Evolutionary conservation across 805 yeast genomes (phyloP), one percentile per base, ranked within the genome.

Genomic region (Metschnikowia chrysomelidarum): DNA sequence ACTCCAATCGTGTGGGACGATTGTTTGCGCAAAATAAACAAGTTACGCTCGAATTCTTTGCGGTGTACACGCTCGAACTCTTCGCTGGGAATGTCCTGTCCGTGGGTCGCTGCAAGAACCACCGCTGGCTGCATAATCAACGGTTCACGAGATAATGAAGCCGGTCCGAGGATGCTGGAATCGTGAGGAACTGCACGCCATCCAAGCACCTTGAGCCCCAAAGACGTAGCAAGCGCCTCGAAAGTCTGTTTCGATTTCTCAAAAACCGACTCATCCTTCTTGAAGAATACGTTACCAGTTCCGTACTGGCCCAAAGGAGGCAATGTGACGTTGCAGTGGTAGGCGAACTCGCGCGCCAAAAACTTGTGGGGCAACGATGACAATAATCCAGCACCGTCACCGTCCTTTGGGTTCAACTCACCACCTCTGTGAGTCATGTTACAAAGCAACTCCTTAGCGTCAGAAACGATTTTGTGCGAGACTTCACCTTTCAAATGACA

Each of bases 401-500:
- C 98, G 60, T 91, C 96, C 53, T 88, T 79, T 15, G 97, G 95
- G 56, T 89, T 96, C 41, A 96, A 95, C 42, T 89, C 96, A 25
- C 98, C 98, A 58, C 98, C 98, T 68, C 98, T 80, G 64, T 91
- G 98, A 43, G 97, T 86, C 98, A 91, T 93, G 67, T 93, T 91
- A 69, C 98, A 89, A 36, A 91, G 78, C 53, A 91, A 69, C 57
- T 76, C 78, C 49, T 79, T 72, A 26, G 96, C 96, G 67, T 93
- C 98, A 26, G 94, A 80, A 41, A 91, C 88, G 51, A 91, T 87
- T 58, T 89, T 88, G 69, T 93, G 98, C 35, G 94, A 82, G 18
- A 80, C 76, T 19, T 71, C 58, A 38, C 97, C 97, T 62, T 88
- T 87, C 67, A 89, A 83, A 68, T 91, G 87, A 60, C 97, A 87